phyloP scores from a whole-genome alignment of 768 basidiomycete species.

The Hygrophoropsis aurantiaca region DNA sequence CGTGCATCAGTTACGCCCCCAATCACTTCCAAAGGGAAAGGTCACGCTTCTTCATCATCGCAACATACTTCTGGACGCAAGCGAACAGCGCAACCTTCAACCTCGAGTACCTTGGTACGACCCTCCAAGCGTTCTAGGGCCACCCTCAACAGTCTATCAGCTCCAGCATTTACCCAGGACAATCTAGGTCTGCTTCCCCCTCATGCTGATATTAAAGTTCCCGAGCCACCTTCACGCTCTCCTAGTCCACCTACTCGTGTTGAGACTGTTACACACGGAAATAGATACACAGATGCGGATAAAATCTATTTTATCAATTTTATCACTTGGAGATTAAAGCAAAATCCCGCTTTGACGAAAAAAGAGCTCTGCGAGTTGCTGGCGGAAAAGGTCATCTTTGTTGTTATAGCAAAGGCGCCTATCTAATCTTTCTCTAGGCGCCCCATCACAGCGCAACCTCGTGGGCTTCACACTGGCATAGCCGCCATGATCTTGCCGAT shows the following conservation, averaged over 20 bases:
- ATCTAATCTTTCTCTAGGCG: constrained; percentile 39
- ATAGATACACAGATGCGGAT: constrained; percentile 68
- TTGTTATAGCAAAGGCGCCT: background rate
- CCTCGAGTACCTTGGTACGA: constrained; percentile 20
- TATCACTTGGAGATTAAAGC: constrained; percentile 58
- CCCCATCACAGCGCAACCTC: constrained; percentile 64
- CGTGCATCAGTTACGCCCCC: constrained; percentile 23
- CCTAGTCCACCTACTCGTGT: constrained; percentile 62
- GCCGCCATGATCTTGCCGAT: constrained; percentile 64
- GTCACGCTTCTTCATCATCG: constrained; percentile 19
- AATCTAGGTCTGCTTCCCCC: constrained; percentile 56
- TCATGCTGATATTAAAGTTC: constrained; percentile 59
- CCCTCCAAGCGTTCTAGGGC: constrained; percentile 30
- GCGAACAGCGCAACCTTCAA: constrained; percentile 10
- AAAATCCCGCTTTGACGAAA: constrained; percentile 52
- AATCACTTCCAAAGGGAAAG: constrained; percentile 21
- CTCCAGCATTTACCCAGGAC: constrained; percentile 31
- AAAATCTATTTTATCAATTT: constrained; percentile 66
- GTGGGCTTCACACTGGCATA: constrained; percentile 70
- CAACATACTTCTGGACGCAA: constrained; percentile 22
- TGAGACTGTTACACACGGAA: constrained; percentile 47
- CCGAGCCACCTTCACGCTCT: constrained; percentile 65
- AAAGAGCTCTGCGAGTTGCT: constrained; percentile 54
- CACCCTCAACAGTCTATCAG: constrained; percentile 64
- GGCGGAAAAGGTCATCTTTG: constrained; percentile 50